Base-by-base conservation (phyloP, 306 rosid genomes). In the Quercus alba region DNA sequence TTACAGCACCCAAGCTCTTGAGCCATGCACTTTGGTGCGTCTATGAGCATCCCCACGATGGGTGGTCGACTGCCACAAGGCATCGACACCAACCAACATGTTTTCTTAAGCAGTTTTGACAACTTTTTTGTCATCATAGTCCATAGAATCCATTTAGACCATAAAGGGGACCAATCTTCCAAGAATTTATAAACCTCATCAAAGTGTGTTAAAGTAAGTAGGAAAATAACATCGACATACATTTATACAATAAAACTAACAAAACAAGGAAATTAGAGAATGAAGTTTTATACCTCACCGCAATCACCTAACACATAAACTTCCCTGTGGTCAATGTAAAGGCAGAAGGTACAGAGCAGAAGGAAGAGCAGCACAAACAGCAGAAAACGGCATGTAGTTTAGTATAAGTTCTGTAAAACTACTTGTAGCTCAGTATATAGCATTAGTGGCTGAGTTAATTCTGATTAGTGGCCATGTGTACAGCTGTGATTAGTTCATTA, bases 291-390 rank as follows among this genome's bases (percentile, higher is more conserved):
- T 91, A 94, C 94, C 94, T 94, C 98, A 55, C 98, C 97, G 46
- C 98, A 97, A 82, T 94, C 97, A 66, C 92, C 98, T 77, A 92
- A 84, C 61, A 94, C 98, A 74, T 70, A 94, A 64, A 94, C 98
- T 84, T 94, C 97, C 30, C 94, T 97, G 77, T 94, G 97, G 88
- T 94, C 41, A 35, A 5, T 6, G 9, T 35, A 35, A 35, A 35
- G 41, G 41, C 9, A 35, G 41, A 6, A 35, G 41, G 41, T 35
- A 35, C 41, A 35, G 41, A 35, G 9, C 41, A 35, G 0, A 35
- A 35, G 41, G 41, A 35, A 35, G 8, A 6, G 41, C 41, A 1
- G 63, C 63, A 57, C 64, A 58, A 25, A n/a, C 0, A 10, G 26
- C 10, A 56, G 61, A 35, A 35, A 35, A 35, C 8, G 41, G 2